Evolutionary conservation across 176 grass and related monocot genomes (phyloP).

Genomic region (Carex pumila): DNA sequence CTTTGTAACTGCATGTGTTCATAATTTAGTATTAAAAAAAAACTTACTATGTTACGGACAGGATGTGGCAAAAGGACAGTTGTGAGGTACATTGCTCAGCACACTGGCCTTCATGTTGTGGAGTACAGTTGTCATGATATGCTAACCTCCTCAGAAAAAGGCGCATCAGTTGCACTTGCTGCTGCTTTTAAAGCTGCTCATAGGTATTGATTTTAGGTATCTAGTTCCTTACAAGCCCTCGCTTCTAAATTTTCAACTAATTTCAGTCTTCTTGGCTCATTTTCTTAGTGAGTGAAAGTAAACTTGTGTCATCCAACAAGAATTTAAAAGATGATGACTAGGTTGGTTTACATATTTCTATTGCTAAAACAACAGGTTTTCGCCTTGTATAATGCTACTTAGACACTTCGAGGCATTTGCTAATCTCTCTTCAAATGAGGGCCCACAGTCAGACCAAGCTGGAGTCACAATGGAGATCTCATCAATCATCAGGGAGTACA

Average conservation of each 20-base stretch:
- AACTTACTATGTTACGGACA: slow-evolving; percentile 11
- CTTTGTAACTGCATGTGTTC: background rate
- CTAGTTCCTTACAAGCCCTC: slow-evolving; percentile 4
- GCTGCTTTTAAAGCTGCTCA: slow-evolving; percentile 76
- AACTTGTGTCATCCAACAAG: background rate
- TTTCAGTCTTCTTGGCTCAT: slow-evolving; percentile 12
- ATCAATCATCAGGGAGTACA: slow-evolving; percentile 69
- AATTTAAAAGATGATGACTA: background rate
- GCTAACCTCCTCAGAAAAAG: slow-evolving; percentile 60
- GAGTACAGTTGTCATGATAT: slow-evolving; percentile 91
- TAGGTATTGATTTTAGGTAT: slow-evolving; percentile 43
- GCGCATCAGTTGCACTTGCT: slow-evolving; percentile 57
- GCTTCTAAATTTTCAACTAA: background rate
- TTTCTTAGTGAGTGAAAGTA: background rate
- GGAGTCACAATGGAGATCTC: slow-evolving; percentile 63
- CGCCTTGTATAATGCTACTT: slow-evolving; percentile 82
- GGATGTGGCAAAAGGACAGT: slow-evolving; percentile 79
- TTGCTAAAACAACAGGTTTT: slow-evolving; percentile 44
- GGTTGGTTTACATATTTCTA: slow-evolving; percentile 20
- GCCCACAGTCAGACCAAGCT: slow-evolving; percentile 69
- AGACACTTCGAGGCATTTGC: slow-evolving; percentile 72
- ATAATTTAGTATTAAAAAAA: background rate
- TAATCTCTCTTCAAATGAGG: slow-evolving; percentile 66
- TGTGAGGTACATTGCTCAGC: slow-evolving; percentile 66
- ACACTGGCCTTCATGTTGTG: slow-evolving; percentile 74